Evolutionary conservation across 2,329 filamentous ascomycete genomes (phyloP), one percentile per base, ranked within the genome.

Genomic region (Venturia carpophila): DNA sequence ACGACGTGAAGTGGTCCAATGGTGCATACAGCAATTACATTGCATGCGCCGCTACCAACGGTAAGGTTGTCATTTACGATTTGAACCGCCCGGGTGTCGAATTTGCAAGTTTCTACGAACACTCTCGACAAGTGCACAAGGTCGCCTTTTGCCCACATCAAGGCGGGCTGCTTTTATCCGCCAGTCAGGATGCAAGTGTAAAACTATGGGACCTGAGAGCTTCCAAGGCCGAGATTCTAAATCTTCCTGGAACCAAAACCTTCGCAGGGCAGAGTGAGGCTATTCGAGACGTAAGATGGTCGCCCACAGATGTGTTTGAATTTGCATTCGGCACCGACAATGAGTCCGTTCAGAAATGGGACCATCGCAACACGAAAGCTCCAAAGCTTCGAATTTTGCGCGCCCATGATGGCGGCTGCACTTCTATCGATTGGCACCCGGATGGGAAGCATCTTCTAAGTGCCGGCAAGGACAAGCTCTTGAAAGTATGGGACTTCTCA

Each of bases 1-100:
- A 83, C 67, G 85, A 88, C 73, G 85, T 88, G 39, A 86, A 86
- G 68, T 88, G 85, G 85, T 87, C 85, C 63, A 84, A 86, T 75
- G 82, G 83, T 66, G 79, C 80, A 64, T 86, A 81, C 71, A 81
- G 80, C 69, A 80, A 82, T 67, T 82, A 82, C 69, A 84, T 88
- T 68, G 85, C 84, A 47, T 87, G 85, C 13, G 85, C 85, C 34
- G 85, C 83, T 30, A 82, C 82, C 63, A 87, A 86, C 75, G 85
- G 85, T 68, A 84, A 85, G 70, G 84, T 88, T 71, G 82, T 86
- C 64, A 74, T 87, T 66, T 88, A 87, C 72, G 84, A 88, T 74
- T 76, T 88, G 66, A 83, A 84, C 68, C 82, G 83, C 67, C 78
- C 82, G 64, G 83, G 82, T 63, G 76, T 87, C 55, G 85, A 87